phyloP scores from a whole-genome alignment of 2,329 filamentous ascomycete genomes.

The Alternaria incomplexa region DNA sequence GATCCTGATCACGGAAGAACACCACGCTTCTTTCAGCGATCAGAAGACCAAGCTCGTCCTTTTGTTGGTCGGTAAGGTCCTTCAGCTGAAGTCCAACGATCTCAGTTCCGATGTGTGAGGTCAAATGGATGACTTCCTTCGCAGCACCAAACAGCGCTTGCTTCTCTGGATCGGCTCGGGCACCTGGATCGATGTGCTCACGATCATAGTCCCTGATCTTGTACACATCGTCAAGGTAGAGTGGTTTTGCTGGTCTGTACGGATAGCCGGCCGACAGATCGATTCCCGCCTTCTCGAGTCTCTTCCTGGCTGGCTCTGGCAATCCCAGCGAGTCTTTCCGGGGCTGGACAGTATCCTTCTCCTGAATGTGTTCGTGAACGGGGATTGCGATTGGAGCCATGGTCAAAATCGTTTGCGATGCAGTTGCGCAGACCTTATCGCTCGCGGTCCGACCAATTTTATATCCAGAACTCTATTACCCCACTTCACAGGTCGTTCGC shows the following conservation, averaged over 20 bases:
- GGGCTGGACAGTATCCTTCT: conserved; percentile 65
- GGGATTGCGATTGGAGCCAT: conserved; percentile 66
- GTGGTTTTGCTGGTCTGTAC: conserved; percentile 69
- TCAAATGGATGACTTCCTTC: conserved; percentile 52
- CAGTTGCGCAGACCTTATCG: background rate
- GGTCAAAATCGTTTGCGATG: conserved; percentile 10
- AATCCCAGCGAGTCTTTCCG: conserved; percentile 69
- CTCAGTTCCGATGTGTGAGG: conserved; percentile 47
- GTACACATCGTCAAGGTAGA: conserved; percentile 73
- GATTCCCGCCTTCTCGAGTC: conserved; percentile 71
- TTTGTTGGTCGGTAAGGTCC: conserved; percentile 54
- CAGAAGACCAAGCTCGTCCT: conserved; percentile 57
- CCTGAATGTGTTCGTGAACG: conserved; percentile 55
- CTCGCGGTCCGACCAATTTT: conserved; percentile 8
- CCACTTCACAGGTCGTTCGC: background rate
- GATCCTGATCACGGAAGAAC: conserved; percentile 59
- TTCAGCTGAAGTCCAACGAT: conserved; percentile 55
- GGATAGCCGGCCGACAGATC: conserved; percentile 75
- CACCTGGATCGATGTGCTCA: conserved; percentile 43
- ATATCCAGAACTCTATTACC: conserved; percentile 13
- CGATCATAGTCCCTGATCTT: conserved; percentile 62
- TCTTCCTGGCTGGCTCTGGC: conserved; percentile 62
- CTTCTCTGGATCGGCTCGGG: conserved; percentile 61
- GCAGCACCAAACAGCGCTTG: conserved; percentile 43
- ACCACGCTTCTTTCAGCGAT: conserved; percentile 54